These are phyloP conservation scores for Cryptococcus sp. DNA, from an alignment of 1,284 basidiomycete species.

Conservation along the genomic window DNA sequence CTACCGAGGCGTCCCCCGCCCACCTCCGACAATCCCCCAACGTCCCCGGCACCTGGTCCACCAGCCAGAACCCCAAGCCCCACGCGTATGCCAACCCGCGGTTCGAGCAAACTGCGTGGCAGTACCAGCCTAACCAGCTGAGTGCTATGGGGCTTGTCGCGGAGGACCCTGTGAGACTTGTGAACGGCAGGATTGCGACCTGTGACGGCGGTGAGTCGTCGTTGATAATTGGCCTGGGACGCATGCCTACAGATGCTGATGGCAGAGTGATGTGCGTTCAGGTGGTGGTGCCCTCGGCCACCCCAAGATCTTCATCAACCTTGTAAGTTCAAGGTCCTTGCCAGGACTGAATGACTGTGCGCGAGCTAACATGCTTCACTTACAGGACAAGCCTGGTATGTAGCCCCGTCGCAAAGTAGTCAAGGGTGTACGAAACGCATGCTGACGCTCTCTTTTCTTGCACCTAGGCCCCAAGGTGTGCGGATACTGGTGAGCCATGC, in stretches of 20 bases:
- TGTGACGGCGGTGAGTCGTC: conserved; percentile 84
- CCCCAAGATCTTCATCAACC: conserved; percentile 93
- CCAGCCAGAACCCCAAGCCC: conserved; percentile 58
- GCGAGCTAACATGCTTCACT: neutral
- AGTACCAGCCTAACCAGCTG: conserved; percentile 81
- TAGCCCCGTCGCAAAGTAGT: conserved; percentile 4
- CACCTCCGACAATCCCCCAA: conserved; percentile 69
- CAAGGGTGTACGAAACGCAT: neutral
- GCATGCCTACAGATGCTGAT: neutral
- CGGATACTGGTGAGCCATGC: conserved; percentile 68
- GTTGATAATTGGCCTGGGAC: neutral
- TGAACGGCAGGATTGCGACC: conserved; percentile 73
- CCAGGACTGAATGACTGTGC: neutral
- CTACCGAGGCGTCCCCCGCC: conserved; percentile 20
- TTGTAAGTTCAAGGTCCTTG: conserved; percentile 53
- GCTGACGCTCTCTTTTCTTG: neutral
- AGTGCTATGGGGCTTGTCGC: conserved; percentile 87
- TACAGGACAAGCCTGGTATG: conserved; percentile 71
- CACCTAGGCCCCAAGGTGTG: conserved; percentile 44
- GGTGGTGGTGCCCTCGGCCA: conserved; percentile 95
- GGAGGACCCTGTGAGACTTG: conserved; percentile 77
- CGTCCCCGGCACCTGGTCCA: conserved; percentile 70
- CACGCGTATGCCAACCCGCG: conserved; percentile 51
- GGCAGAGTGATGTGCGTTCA: conserved; percentile 42
- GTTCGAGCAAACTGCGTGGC: conserved; percentile 86